These are phyloP conservation scores for Russula olivacea DNA, from an alignment of 768 basidiomycete genomes.

Conservation along the genomic window DNA sequence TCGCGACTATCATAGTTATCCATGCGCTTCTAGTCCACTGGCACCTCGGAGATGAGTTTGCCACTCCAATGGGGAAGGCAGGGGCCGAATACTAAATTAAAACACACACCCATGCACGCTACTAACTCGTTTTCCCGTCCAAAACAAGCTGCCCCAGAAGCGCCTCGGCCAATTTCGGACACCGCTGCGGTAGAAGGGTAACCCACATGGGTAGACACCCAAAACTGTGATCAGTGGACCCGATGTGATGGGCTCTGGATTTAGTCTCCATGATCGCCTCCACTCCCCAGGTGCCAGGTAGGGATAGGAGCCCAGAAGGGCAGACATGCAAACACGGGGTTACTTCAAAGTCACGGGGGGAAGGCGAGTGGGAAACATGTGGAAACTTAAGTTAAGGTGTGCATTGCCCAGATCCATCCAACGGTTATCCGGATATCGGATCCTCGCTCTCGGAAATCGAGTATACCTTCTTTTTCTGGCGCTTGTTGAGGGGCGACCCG, in stretches of 20 bases:
- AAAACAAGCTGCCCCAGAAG: background rate
- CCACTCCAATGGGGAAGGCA: background rate
- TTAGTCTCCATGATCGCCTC: conserved; percentile 3
- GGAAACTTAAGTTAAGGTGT: conserved; percentile 15
- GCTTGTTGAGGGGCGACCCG: conserved; percentile 7
- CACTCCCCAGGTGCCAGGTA: conserved; percentile 2
- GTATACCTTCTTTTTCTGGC: background rate
- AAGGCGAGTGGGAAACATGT: background rate
- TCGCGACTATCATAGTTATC: background rate
- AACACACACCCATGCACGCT: conserved; percentile 4
- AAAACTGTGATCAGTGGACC: conserved; percentile 15
- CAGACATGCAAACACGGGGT: conserved; percentile 5
- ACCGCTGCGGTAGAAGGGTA: conserved; percentile 2
- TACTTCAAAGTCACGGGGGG: conserved; percentile 10
- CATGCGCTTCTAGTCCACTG: background rate
- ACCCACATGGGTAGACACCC: background rate
- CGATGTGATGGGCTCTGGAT: conserved; percentile 9
- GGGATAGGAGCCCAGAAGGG: conserved; percentile 1
- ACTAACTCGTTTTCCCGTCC: background rate
- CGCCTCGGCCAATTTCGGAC: conserved; percentile 16
- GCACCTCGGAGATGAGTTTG: conserved; percentile 20
- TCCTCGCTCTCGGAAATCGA: conserved; percentile 8
- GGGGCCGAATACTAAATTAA: conserved; percentile 13
- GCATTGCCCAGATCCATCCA: conserved; percentile 10
- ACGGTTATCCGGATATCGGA: conserved; percentile 15